Evolutionary conservation across 345 rosid genomes (phyloP), one percentile per base, ranked within the genome.

Genomic region (Linum trigynum): DNA sequence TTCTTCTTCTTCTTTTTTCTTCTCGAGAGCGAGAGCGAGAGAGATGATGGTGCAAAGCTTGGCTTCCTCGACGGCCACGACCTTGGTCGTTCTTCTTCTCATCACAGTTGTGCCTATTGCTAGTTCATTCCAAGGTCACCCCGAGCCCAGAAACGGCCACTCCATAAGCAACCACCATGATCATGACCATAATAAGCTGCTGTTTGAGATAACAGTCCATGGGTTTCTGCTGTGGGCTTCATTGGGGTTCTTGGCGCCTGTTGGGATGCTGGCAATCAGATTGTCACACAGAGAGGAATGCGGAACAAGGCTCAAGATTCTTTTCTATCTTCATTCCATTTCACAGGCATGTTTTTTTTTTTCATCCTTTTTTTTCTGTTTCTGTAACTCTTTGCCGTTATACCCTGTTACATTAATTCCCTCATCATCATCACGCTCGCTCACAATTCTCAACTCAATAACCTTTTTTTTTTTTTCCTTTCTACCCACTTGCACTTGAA

Each of bases 201-300:
- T 75, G 65, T 78, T 67, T 38, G 87, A 83, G 67, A 81, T 92
- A 57, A 72, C 73, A 65, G 69, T 87, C 43, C 98, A 92, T 70
- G 98, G 92, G 8, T 76, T 89, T 71, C 86, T 89, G 69, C 81
- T 87, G 17, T 92, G 98, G 98, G 84, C 70, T 67, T 92, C 98
- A 61, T 79, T 89, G 77, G 98, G 98, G 36, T 75, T 92, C 68
- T 75, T 92, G 66, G 83, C 82, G 85, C 98, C 98, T 62, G 57
- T 84, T 58, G 98, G 92, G 57, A 79, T 92, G 59, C 83, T 92
- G 37, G 66, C 79, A 35, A 78, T 87, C 70, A 83, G 96, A 77
- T 77, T 85, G 89, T 82, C 91, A 62, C 80, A 77, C 69, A 77
- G 71, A 76, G 79, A 74, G 59, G 84, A 80, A 76, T 72, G 77